Conservation (phyloP, 192 early-diverging fungal genomes). For the Podila epicladia region DNA sequence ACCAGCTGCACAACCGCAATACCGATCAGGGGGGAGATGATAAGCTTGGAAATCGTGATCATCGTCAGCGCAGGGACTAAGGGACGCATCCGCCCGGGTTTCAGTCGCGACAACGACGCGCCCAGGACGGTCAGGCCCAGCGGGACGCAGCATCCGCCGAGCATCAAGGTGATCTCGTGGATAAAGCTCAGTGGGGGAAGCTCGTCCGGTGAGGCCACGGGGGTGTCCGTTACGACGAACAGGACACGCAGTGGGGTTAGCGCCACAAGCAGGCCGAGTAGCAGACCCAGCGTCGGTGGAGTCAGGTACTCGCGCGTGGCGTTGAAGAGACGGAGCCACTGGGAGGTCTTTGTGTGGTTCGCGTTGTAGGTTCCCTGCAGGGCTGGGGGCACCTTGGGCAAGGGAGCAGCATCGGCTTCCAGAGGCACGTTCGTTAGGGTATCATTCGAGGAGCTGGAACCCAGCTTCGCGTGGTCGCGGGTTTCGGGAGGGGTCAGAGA, state of each 20-base stretch:
- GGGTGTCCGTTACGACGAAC: slow-evolving; percentile 11
- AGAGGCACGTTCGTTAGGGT: slow-evolving; percentile 3
- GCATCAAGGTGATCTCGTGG: slow-evolving; percentile 33
- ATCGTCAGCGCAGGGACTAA: slow-evolving; percentile 29
- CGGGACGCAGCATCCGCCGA: slow-evolving; percentile 41
- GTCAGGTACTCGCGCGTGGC: slow-evolving; percentile 33
- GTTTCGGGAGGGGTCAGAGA: slow-evolving; percentile 3
- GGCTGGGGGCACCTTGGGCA: slow-evolving; percentile 34
- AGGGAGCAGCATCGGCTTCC: not conserved
- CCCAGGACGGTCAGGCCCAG: slow-evolving; percentile 35
- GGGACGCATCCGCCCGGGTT: slow-evolving; percentile 42
- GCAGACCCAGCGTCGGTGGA: slow-evolving; percentile 38
- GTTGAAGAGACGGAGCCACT: slow-evolving; percentile 27
- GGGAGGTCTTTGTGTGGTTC: slow-evolving; percentile 1
- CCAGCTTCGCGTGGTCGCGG: not conserved
- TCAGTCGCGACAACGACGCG: slow-evolving; percentile 37
- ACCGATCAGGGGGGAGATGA: slow-evolving; percentile 24
- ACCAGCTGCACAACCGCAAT: slow-evolving; percentile 20
- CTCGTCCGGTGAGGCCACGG: slow-evolving; percentile 31
- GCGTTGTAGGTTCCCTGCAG: slow-evolving; percentile 15
- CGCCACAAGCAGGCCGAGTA: slow-evolving; percentile 20
- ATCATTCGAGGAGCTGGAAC: not conserved
- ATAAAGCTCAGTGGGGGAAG: slow-evolving; percentile 35
- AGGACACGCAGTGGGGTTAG: slow-evolving; percentile 19
- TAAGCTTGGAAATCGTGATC: slow-evolving; percentile 31